A percentile compares a stretch with the other conserved stretches of the same genome.
Conservation (phyloP, 176 grass and related monocot species). For the Cenchrus purpureus region DNA sequence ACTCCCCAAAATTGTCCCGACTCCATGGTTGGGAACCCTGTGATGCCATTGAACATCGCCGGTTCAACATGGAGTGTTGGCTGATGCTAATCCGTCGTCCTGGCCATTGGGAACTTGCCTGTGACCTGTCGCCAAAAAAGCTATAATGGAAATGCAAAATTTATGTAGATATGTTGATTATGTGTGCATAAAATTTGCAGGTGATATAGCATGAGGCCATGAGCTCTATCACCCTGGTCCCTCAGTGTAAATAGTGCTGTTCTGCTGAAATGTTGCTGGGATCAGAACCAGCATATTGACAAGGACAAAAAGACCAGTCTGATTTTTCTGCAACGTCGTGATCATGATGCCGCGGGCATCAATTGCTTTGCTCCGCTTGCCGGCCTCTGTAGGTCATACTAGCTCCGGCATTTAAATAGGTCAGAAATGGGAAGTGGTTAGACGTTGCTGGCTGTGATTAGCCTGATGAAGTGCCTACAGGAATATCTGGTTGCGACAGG, state of each 20-base stretch:
- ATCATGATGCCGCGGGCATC: not conserved
- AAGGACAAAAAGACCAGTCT: too few species aligned
- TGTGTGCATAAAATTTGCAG: constrained; percentile 17
- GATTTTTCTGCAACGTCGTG: not conserved
- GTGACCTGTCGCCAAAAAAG: not conserved
- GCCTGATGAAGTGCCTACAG: not conserved
- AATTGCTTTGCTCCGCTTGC: not conserved
- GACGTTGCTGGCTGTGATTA: not conserved
- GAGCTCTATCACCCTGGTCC: not conserved
- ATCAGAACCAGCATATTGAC: not conserved
- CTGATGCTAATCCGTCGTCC: not conserved
- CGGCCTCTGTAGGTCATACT: not conserved
- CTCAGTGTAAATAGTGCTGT: too few species aligned
- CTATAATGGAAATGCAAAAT: constrained; percentile 19
- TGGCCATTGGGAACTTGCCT: not conserved
- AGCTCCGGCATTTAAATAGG: not conserved
- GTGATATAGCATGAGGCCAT: not conserved
- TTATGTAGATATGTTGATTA: not conserved
- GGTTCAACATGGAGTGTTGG: constrained; percentile 4
- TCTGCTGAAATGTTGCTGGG: not conserved
- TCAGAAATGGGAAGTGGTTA: not conserved
- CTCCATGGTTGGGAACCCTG: not conserved
- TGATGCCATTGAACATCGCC: not conserved
- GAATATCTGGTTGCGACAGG: not conserved
- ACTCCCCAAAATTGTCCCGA: not conserved